These are phyloP conservation scores for Suillus hirtellus DNA, from an alignment of 768 basidiomycete species.

Conservation along the genomic window DNA sequence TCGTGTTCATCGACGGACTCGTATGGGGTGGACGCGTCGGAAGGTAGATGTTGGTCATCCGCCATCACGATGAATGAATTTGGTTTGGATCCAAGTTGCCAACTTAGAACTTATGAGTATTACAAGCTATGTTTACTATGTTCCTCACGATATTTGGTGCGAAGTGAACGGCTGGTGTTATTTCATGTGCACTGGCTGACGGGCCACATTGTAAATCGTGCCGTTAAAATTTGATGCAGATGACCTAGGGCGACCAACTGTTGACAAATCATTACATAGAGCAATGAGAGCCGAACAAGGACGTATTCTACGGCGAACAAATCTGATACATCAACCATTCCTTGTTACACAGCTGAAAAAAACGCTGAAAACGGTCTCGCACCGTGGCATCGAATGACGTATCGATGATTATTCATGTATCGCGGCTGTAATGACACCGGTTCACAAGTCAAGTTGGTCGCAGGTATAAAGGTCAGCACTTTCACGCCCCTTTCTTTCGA, in stretches of 20 bases:
- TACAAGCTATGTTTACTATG: neutral
- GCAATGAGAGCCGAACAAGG: no score
- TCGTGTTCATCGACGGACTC: neutral
- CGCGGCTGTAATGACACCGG: constrained; percentile 6
- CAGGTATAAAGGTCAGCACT: neutral
- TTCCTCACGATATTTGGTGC: neutral
- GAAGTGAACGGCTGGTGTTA: neutral
- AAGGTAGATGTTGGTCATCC: constrained; percentile 7
- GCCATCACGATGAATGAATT: neutral
- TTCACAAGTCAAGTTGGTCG: neutral
- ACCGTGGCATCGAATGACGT: no score
- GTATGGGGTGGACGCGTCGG: neutral
- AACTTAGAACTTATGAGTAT: neutral
- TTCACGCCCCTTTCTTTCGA: neutral
- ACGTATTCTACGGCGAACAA: no score
- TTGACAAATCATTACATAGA: no score
- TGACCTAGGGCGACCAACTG: no score
- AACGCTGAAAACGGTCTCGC: no score
- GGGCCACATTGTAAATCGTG: neutral
- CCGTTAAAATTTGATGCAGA: neutral
- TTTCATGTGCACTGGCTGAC: neutral
- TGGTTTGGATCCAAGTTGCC: neutral
- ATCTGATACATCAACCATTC: no score
- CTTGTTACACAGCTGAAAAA: no score
- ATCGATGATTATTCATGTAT: no score